Evolutionary conservation across 208 protist species (phyloP).

Genomic region (Crithidia brevicula): DNA sequence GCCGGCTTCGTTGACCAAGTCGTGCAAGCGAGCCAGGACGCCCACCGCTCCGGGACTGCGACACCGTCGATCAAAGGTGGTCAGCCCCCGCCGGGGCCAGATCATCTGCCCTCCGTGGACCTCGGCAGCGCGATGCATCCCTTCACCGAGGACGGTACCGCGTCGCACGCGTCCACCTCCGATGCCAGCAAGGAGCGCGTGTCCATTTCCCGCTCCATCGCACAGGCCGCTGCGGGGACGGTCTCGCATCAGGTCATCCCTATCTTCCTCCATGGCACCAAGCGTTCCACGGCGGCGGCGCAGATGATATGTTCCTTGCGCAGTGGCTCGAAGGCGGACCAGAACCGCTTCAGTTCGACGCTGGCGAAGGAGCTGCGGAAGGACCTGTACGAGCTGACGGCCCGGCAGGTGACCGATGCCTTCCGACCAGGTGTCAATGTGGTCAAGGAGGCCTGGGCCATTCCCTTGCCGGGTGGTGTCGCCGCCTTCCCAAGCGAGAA

Average conservation of each 20-base stretch:
- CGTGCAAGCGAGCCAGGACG: neutral
- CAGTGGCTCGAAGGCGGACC: neutral
- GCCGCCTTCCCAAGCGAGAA: conserved; percentile 7
- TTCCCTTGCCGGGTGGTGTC: conserved; percentile 30
- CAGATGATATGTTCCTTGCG: conserved; percentile 4
- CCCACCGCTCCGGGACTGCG: neutral
- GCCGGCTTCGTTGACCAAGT: conserved; percentile 3
- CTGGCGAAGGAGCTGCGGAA: conserved; percentile 19
- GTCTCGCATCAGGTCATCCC: conserved; percentile 1
- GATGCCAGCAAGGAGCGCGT: neutral
- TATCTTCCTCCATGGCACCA: conserved; percentile 14
- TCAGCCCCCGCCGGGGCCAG: neutral
- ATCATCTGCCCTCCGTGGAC: neutral
- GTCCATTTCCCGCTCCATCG: neutral
- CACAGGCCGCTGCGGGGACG: neutral
- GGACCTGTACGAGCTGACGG: conserved; percentile 47
- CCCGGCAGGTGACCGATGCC: conserved; percentile 12
- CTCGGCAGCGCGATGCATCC: neutral
- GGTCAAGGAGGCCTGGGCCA: neutral
- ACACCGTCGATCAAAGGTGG: neutral
- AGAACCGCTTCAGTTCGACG: neutral
- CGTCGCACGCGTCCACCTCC: neutral
- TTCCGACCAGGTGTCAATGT: conserved; percentile 38
- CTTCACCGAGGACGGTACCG: neutral
- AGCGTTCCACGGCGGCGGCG: neutral